Percentiles rank a stretch among this genome's conserved stretches.
Conservation (phyloP, 2,329 filamentous ascomycete species). For the Calycina marina region DNA sequence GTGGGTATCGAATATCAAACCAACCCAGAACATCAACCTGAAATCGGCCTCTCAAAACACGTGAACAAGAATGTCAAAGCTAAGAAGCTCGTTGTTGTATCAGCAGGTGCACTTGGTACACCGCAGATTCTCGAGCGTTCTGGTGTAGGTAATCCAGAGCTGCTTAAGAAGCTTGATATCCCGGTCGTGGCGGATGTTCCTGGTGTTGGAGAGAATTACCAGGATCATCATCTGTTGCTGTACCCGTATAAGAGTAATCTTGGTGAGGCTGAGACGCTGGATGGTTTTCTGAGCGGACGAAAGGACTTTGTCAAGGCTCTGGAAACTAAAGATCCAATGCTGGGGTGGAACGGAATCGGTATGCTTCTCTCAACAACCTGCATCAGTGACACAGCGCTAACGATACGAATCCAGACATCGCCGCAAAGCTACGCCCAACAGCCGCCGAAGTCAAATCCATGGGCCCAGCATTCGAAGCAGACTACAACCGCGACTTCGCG, state of each 20-base stretch:
- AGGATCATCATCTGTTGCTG: conserved; percentile 39
- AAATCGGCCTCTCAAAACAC: conserved; percentile 17
- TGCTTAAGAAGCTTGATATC: conserved; percentile 33
- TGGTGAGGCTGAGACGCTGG: conserved; percentile 33
- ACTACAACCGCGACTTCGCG: conserved; percentile 41
- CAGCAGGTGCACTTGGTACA: conserved; percentile 24
- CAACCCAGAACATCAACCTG: conserved; percentile 29
- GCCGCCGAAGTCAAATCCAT: conserved; percentile 37
- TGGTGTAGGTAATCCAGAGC: conserved; percentile 37
- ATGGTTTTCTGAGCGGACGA: conserved; percentile 34
- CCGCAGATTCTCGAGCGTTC: conserved; percentile 43
- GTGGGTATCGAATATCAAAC: conserved; percentile 43
- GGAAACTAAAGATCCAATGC: conserved; percentile 30
- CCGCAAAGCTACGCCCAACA: conserved; percentile 39
- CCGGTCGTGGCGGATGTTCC: conserved; percentile 31
- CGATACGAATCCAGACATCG: conserved; percentile 27
- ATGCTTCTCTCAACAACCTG: not conserved
- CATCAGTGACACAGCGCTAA: not conserved
- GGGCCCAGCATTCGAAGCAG: conserved; percentile 33
- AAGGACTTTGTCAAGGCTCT: conserved; percentile 31
- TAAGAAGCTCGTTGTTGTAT: conserved; percentile 37
- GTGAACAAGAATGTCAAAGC: conserved; percentile 29
- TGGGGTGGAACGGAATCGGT: conserved; percentile 26
- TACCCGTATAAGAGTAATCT: conserved; percentile 37
- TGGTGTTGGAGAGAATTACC: conserved; percentile 38